phyloP scores from a whole-genome alignment of 805 yeast genomes.

The Tetrapisispora pingtungensis region DNA sequence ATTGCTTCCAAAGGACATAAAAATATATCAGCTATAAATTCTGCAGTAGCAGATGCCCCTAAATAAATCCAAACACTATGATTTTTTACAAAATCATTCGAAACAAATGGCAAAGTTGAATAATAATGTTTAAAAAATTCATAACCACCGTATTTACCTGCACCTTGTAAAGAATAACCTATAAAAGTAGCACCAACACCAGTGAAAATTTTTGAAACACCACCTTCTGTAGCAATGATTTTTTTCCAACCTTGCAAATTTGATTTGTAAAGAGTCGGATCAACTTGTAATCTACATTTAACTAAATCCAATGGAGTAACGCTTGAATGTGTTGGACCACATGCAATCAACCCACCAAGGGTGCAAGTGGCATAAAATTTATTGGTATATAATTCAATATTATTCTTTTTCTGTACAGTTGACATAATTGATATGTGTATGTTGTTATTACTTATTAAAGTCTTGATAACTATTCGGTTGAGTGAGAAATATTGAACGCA shows the following conservation, averaged over 20 bases:
- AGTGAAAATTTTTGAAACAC: slow-evolving; percentile 65
- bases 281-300: slow-evolving; percentile 87
- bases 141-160: slow-evolving; percentile 94
- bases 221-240: slow-evolving; percentile 73
- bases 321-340: slow-evolving; percentile 93
- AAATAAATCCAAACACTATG: slow-evolving; percentile 68
- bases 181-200: slow-evolving; percentile 89
- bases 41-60: slow-evolving; percentile 88
- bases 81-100: slow-evolving; percentile 43
- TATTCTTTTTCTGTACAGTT: not conserved
- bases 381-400: slow-evolving; percentile 18
- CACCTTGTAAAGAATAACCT: slow-evolving; percentile 94
- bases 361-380: slow-evolving; percentile 38
- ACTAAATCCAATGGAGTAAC: slow-evolving; percentile 91
- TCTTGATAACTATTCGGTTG: too few relatives aligned
- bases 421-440: too few relatives aligned
- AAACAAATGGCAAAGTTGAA: slow-evolving; percentile 57
- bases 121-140: slow-evolving; percentile 82
- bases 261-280: slow-evolving; percentile 59
- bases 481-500: too few relatives aligned
- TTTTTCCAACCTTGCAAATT: slow-evolving; percentile 74
- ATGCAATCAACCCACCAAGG: slow-evolving; percentile 62
- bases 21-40: slow-evolving; percentile 80
- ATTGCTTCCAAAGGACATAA: slow-evolving; percentile 94
- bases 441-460: too few relatives aligned